These are phyloP conservation scores for Cryphonectria radicalis DNA, from an alignment of 2,329 filamentous ascomycete species.

Conservation along the genomic window DNA sequence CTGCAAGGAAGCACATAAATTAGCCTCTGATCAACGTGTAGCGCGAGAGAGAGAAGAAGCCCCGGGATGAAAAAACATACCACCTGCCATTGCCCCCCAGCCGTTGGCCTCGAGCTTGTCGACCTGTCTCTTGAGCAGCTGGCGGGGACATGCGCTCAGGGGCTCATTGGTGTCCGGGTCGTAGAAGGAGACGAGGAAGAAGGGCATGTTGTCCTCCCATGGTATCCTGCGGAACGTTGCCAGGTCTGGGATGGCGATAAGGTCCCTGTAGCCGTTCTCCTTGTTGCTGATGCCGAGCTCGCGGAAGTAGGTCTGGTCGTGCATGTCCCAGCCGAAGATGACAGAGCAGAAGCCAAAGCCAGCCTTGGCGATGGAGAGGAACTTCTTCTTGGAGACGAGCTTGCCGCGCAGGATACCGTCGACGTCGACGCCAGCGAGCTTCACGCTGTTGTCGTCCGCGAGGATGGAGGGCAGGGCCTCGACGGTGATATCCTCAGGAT, in stretches of 20 bases:
- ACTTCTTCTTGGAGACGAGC: conserved; percentile 90
- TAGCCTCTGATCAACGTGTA: not conserved
- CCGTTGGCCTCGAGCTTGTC: conserved; percentile 70
- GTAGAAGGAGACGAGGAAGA: conserved; percentile 82
- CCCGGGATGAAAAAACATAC: conserved; percentile 55
- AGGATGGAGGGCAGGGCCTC: conserved; percentile 70
- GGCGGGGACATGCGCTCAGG: conserved; percentile 78
- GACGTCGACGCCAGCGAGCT: conserved; percentile 85
- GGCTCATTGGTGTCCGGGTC: conserved; percentile 77
- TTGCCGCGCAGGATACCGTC: conserved; percentile 89
- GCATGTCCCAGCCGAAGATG: conserved; percentile 97
- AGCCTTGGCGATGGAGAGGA: conserved; percentile 76
- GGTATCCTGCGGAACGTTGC: conserved; percentile 80
- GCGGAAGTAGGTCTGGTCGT: conserved; percentile 85
- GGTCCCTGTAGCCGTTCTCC: conserved; percentile 85
- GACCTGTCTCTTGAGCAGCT: conserved; percentile 70
- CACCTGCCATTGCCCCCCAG: conserved; percentile 87
- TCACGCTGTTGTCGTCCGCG: conserved; percentile 75
- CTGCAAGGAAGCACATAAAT: conserved; percentile 47
- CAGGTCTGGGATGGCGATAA: conserved; percentile 82
- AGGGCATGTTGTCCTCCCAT: conserved; percentile 86
- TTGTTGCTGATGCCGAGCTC: conserved; percentile 89
- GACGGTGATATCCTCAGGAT: conserved; percentile 52
- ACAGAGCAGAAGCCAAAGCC: conserved; percentile 96
- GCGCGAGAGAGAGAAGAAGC: no score